These are phyloP conservation scores for Exophiala sp. DNA, from an alignment of 2,329 filamentous ascomycete genomes.

Conservation along the genomic window DNA sequence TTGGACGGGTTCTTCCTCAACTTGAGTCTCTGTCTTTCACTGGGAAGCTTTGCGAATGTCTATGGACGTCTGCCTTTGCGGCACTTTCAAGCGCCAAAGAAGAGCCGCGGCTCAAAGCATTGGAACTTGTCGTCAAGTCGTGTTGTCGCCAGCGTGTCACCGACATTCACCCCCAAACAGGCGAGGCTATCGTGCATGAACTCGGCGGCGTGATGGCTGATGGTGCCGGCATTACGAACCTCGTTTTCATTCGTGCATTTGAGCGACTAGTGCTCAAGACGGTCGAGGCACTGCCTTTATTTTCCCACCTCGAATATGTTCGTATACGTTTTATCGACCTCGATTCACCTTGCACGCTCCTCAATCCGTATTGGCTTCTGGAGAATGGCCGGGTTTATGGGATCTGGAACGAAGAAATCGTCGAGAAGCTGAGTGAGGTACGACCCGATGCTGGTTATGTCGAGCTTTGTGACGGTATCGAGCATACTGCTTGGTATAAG, in stretches of 20 bases:
- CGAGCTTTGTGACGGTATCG: constrained; percentile 63
- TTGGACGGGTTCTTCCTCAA: constrained; percentile 59
- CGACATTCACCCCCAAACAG: constrained; percentile 23
- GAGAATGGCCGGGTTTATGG: constrained; percentile 61
- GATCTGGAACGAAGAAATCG: constrained; percentile 68
- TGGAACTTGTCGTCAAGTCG: constrained; percentile 72
- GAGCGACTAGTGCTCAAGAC: constrained; percentile 65
- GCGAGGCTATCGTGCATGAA: constrained; percentile 22
- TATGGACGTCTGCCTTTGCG: constrained; percentile 60
- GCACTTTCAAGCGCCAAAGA: constrained; percentile 47
- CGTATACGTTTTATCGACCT: constrained; percentile 73
- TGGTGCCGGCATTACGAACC: constrained; percentile 67
- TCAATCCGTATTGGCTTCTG: constrained; percentile 71
- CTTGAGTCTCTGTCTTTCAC: constrained; percentile 70
- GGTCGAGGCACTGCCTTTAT: constrained; percentile 55
- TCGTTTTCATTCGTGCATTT: constrained; percentile 68
- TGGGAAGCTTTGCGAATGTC: constrained; percentile 65
- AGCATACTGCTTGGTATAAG: constrained; percentile 13
- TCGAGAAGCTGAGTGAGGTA: constrained; percentile 57
- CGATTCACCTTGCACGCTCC: constrained; percentile 65
- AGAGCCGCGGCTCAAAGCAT: constrained; percentile 53
- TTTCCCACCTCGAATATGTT: constrained; percentile 60
- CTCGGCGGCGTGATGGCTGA: constrained; percentile 50
- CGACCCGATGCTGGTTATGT: constrained; percentile 59
- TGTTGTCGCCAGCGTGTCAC: constrained; percentile 55